Evolutionary conservation across 1,284 basidiomycete genomes (phyloP).

Genomic region (Leccinum subrobustum): DNA sequence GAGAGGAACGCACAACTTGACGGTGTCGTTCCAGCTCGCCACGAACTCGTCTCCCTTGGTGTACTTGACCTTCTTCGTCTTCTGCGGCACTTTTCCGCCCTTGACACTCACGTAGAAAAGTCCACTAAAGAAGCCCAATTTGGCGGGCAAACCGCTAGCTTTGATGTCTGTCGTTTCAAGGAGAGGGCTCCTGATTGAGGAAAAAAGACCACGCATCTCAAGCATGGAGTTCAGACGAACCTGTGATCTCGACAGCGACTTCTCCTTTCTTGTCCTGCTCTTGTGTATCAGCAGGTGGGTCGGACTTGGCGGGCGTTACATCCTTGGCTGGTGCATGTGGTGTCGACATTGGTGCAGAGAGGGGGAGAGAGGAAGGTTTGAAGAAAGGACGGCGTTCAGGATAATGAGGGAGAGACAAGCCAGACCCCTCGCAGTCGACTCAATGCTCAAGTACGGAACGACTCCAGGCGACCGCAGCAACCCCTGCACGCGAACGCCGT

Average conservation of each 20-base stretch:
- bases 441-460: neutral
- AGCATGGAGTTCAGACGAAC: conserved; percentile 2
- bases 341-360: conserved; percentile 14
- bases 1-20: conserved; percentile 25
- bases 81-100: conserved; percentile 27
- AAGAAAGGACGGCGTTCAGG: neutral
- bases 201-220: neutral
- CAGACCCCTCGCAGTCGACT: neutral
- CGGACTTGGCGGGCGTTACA: neutral
- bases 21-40: conserved; percentile 26
- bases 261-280: conserved; percentile 14
- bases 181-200: neutral
- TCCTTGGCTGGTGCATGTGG: conserved; percentile 8
- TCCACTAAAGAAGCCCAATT: conserved; percentile 30
- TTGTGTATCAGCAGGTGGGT: neutral
- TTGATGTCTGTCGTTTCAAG: conserved; percentile 25
- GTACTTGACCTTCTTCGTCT: conserved; percentile 29
- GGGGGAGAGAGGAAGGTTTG: neutral
- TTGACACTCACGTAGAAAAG: conserved; percentile 31
- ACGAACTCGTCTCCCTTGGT: conserved; percentile 29
- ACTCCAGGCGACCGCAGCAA: conserved; percentile 4
- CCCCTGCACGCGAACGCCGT: conserved; percentile 4
- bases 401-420: neutral
- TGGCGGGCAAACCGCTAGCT: conserved; percentile 33
- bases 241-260: conserved; percentile 30